phyloP scores from a whole-genome alignment of 352 stramenopile species.

The Globisporangium uncinulatum region DNA sequence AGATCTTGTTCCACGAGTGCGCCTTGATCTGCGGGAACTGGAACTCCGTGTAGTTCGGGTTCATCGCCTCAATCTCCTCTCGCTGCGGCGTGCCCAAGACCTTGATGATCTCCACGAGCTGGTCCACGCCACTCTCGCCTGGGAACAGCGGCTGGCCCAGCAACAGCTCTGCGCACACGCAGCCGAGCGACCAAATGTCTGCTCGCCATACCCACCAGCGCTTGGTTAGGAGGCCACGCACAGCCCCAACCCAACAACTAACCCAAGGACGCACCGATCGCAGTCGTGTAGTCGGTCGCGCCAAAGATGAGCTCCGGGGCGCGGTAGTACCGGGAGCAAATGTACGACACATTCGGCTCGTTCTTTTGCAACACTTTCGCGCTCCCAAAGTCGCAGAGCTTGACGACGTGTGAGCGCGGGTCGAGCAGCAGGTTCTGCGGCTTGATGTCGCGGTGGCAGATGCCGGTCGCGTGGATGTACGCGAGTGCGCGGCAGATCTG shows the following conservation, averaged over 20 bases:
- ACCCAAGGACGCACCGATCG: constrained; percentile 77
- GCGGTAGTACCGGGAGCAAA: constrained; percentile 99
- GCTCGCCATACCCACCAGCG: constrained; percentile 7
- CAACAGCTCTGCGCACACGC: constrained; percentile 97
- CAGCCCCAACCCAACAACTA: neutral
- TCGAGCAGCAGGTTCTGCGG: constrained; percentile 99
- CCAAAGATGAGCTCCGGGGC: constrained; percentile 99
- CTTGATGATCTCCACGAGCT: constrained; percentile 99
- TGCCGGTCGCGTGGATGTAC: constrained; percentile 97
- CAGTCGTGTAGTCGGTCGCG: constrained; percentile 99
- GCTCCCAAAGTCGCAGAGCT: constrained; percentile 99
- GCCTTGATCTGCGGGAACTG: constrained; percentile 99
- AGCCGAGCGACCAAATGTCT: constrained; percentile 96
- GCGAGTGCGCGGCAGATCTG: constrained; percentile 96
- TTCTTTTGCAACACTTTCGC: constrained; percentile 94
- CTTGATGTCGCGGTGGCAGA: constrained; percentile 99
- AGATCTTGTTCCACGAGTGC: constrained; percentile 97
- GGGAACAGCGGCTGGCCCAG: constrained; percentile 98
- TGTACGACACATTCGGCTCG: constrained; percentile 99
- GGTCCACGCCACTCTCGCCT: constrained; percentile 97
- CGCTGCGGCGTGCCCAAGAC: constrained; percentile 97
- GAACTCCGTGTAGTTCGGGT: constrained; percentile 99
- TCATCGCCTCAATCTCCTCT: constrained; percentile 99
- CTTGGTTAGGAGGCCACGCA: constrained; percentile 12
- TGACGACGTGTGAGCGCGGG: constrained; percentile 95